Evolutionary conservation across 371 early-diverging fungal genomes (phyloP).

Genomic region (Mucor lusitanicus): DNA sequence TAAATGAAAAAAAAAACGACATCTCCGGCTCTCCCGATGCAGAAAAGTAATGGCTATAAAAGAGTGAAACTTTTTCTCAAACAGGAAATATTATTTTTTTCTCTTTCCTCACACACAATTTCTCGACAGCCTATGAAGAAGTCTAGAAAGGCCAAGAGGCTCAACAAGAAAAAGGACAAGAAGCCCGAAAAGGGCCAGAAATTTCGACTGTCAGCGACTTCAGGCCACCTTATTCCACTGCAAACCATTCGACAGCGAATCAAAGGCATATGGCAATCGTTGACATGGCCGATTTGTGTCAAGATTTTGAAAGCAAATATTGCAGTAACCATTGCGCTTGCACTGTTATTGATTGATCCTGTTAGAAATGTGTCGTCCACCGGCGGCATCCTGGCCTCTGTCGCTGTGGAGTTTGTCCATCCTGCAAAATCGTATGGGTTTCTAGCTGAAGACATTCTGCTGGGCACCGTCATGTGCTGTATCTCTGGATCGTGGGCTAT

Average conservation of each 20-base stretch:
- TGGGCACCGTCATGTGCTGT: conserved; percentile 45
- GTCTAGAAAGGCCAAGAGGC: not conserved
- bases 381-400: conserved; percentile 33
- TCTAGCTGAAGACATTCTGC: conserved; percentile 37
- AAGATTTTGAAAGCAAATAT: conserved; percentile 49
- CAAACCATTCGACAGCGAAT: conserved; percentile 36
- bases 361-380: conserved; percentile 21
- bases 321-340: conserved; percentile 41
- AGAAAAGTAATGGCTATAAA: not conserved
- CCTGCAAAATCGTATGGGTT: conserved; percentile 48
- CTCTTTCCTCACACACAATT: not conserved
- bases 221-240: conserved; percentile 33
- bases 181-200: not conserved
- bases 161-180: not conserved
- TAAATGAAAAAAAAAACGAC: not conserved
- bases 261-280: conserved; percentile 34
- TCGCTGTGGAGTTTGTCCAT: conserved; percentile 51
- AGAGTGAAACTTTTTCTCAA: not conserved
- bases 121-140: not conserved
- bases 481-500: conserved; percentile 42
- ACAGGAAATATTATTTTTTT: not conserved
- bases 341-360: conserved; percentile 32
- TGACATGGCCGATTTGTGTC: conserved; percentile 42
- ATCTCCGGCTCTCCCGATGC: not conserved
- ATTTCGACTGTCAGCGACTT: conserved; percentile 38